phyloP scores from a whole-genome alignment of 1,139 yeast genomes.

The Debaryomyces sp. region DNA sequence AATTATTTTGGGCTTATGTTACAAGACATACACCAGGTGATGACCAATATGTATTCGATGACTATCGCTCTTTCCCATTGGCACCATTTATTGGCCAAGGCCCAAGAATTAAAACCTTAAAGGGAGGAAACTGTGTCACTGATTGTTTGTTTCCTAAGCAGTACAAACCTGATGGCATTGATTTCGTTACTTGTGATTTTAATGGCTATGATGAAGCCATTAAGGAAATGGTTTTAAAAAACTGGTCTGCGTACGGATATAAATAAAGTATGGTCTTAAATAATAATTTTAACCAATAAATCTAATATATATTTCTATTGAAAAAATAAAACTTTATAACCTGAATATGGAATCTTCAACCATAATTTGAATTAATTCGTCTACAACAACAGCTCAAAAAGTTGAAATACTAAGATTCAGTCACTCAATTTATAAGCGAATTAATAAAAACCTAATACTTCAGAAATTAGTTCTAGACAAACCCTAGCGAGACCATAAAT shows the following conservation, averaged over 20 bases:
- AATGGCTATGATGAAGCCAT: slow-evolving; percentile 1
- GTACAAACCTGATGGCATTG: slow-evolving; percentile 11
- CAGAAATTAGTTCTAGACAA: too few species aligned
- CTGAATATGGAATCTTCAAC: too few species aligned
- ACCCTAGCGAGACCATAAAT: neutral
- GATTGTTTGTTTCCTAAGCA: slow-evolving; percentile 18
- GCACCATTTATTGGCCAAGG: slow-evolving; percentile 20
- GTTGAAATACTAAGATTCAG: too few species aligned
- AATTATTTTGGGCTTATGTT: slow-evolving; percentile 21
- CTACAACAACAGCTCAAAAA: too few species aligned
- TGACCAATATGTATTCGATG: slow-evolving; percentile 17
- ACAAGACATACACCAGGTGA: slow-evolving; percentile 22
- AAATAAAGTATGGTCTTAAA: neutral
- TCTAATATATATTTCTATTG: neutral
- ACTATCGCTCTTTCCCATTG: slow-evolving; percentile 16
- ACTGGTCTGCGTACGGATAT: neutral
- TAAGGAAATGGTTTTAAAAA: neutral
- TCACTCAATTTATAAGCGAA: too few species aligned
- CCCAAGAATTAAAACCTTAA: slow-evolving; percentile 12
- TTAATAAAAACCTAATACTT: too few species aligned
- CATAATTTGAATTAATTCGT: too few species aligned
- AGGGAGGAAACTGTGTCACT: slow-evolving; percentile 22
- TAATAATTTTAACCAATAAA: neutral
- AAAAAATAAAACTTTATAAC: too few species aligned
- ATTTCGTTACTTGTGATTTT: slow-evolving; percentile 16